These are phyloP conservation scores for Xylariaceae sp. DNA, from an alignment of 2,329 filamentous ascomycete genomes.

Conservation along the genomic window DNA sequence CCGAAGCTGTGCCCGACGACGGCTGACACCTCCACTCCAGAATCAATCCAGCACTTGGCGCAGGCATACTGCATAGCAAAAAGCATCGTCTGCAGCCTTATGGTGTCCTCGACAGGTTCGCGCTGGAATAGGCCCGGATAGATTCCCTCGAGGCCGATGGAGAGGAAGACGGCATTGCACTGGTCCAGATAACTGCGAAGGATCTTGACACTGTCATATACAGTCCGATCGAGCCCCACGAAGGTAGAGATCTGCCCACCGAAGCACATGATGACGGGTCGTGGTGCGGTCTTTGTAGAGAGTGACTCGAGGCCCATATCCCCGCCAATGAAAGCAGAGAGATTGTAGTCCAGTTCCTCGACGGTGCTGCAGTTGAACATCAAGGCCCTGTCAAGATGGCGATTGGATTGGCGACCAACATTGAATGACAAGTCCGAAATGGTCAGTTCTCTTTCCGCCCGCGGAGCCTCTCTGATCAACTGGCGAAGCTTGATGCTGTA, in stretches of 20 bases:
- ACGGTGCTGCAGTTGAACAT: not conserved
- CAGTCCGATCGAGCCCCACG: constrained; percentile 19
- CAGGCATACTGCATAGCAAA: constrained; percentile 33
- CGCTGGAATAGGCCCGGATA: constrained; percentile 25
- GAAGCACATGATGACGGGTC: constrained; percentile 29
- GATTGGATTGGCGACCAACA: not conserved
- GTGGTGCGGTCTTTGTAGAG: constrained; percentile 12
- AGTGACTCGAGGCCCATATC: constrained; percentile 7
- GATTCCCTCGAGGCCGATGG: constrained; percentile 18
- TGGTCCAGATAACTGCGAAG: not conserved
- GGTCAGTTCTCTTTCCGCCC: not conserved
- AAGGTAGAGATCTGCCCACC: constrained; percentile 24
- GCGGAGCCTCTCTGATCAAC: no score
- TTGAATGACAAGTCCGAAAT: not conserved
- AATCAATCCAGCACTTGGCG: constrained; percentile 29
- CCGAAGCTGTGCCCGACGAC: constrained; percentile 35
- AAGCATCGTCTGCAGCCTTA: constrained; percentile 30
- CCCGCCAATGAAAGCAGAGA: not conserved
- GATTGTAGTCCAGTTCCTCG: not conserved
- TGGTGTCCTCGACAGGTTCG: constrained; percentile 15
- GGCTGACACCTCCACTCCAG: constrained; percentile 20
- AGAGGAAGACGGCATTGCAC: not conserved
- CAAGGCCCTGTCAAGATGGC: not conserved
- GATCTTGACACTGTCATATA: not conserved
- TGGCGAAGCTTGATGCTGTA: not conserved